phyloP scores from a whole-genome alignment of 108 stramenopile species.

The Tribonema minus region DNA sequence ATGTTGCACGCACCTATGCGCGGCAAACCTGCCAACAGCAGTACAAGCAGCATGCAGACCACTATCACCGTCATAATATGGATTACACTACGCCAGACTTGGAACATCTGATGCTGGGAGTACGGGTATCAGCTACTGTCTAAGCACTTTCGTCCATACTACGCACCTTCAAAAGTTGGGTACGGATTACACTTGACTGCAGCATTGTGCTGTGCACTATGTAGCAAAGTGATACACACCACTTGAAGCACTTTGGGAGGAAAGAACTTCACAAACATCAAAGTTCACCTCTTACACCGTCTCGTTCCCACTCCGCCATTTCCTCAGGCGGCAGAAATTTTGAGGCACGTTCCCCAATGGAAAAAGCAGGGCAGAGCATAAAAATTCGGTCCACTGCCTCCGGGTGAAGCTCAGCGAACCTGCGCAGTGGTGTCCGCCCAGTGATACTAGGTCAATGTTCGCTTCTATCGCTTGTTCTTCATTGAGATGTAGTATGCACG shows the following conservation, averaged over 20 bases:
- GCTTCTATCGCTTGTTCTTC: too few relatives aligned
- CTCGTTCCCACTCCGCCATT: constrained; percentile 19
- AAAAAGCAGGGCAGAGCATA: constrained; percentile 35
- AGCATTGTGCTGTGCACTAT: not conserved
- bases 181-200: not conserved
- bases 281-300: constrained; percentile 8
- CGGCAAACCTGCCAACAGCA: too few relatives aligned
- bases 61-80: too few relatives aligned
- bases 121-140: too few relatives aligned
- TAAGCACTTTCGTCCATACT: not conserved
- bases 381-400: constrained; percentile 29
- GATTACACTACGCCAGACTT: too few relatives aligned
- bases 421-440: too few relatives aligned
- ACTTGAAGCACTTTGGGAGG: not conserved
- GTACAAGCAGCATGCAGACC: too few relatives aligned
- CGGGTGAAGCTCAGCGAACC: constrained; percentile 32
- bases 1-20: not conserved
- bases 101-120: too few relatives aligned
- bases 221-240: not conserved
- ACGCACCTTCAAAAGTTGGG: not conserved
- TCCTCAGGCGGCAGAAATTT: not conserved
- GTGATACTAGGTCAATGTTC: too few relatives aligned
- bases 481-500: too few relatives aligned
- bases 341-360: constrained; percentile 1
- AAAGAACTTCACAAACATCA: not conserved